Base-by-base conservation (phyloP, 805 yeast genomes). In the Huiozyma naganishii region DNA sequence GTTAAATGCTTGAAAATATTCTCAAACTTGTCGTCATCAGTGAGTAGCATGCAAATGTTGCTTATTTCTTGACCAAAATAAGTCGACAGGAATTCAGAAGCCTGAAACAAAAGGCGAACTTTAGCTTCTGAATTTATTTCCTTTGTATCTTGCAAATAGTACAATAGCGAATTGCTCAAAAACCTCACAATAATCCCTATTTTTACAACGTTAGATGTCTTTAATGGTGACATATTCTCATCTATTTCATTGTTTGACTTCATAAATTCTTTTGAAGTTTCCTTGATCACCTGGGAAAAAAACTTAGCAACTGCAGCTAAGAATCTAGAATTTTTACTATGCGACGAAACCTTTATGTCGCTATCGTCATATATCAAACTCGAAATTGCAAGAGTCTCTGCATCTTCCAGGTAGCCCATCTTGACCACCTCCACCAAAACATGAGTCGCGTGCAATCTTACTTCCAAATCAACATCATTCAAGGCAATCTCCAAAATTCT, bases 401-500 rank as follows among this genome's bases (percentile, higher is more conserved):
- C 70, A 27, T 76, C 78, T 36, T 77, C 83, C 34, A 88, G 61
- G 51, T 77, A 80, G 0, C 89, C 90, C 17, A 75, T 61, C 35
- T 71, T 69, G 9, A 73, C 65, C 9, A 85, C 65, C 48, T 78
- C 83, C 13, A 67, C 64, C 17, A 85, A 64, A 2, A 85, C 64
- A 17, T 65, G 56, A 3, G 79, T 67, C 5, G 83, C 69, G 41
- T 70, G 59, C 5, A 68, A 54, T 52, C 79, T 73, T 1, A 82
- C 84, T 35, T 68, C 68, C 10, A 64, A 48, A 50, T 80, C 88
- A 4, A 71, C 61, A 52, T 80, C 87, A 43, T 65, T 64, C 23
- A 69, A 53, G 1, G 78, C 76, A 54, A 86, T 83, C 42, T 79
- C 81, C 23, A 84, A 64, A 30, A 87, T 60, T 53, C 86, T 79